Evolutionary conservation across 2,329 filamentous ascomycete species (phyloP).

Genomic region (Ascochyta pisi): DNA sequence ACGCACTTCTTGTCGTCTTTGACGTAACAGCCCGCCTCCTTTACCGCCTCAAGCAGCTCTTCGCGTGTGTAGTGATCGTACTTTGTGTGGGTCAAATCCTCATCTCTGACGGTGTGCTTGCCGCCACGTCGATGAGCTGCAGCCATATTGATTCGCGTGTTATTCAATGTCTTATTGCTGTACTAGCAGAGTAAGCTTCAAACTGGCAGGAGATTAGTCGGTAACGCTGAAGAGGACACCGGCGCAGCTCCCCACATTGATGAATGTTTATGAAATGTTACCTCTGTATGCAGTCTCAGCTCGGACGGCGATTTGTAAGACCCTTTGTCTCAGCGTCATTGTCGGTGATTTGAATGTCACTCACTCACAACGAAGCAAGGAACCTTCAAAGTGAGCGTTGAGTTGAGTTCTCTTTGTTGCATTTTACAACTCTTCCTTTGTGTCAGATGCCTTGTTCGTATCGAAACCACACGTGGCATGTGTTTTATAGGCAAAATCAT

Average conservation of each 20-base stretch:
- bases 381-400: not conserved
- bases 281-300: not conserved
- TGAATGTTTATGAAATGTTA: not conserved
- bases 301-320: no score
- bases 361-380: not conserved
- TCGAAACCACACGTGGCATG: no score
- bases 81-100: constrained; percentile 36
- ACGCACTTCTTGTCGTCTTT: constrained; percentile 43
- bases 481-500: not conserved
- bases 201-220: no score
- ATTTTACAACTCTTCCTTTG: not conserved
- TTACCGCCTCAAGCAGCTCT: constrained; percentile 28
- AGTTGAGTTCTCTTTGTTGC: not conserved
- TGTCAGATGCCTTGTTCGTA: not conserved
- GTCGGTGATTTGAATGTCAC: not conserved
- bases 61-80: constrained; percentile 37
- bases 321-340: constrained; percentile 1
- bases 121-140: constrained; percentile 36
- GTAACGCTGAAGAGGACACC: no score
- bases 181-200: no score
- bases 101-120: constrained; percentile 38
- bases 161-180: not conserved
- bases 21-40: constrained; percentile 29
- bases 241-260: not conserved
- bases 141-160: constrained; percentile 5